Evolutionary conservation across 768 basidiomycete species (phyloP).

Genomic region (Naematelia encephala): DNA sequence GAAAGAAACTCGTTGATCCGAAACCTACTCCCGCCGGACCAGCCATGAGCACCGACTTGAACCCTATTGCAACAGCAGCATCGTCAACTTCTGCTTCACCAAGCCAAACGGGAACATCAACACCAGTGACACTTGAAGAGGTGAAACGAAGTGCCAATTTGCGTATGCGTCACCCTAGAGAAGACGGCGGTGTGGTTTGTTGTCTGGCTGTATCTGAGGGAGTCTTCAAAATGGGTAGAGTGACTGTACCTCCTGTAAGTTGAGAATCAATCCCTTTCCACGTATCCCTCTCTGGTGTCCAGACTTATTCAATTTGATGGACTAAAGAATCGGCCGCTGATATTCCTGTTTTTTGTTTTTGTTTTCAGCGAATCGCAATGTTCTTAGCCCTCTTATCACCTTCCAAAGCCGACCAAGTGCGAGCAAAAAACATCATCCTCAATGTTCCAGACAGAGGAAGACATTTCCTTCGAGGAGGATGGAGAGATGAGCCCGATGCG

Average conservation of each 20-base stretch:
- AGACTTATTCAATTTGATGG: too few relatives aligned
- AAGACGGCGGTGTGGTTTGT: conserved; percentile 42
- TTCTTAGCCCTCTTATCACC: conserved; percentile 30
- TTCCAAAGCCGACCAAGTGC: conserved; percentile 12
- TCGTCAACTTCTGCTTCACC: background rate
- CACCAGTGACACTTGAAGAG: conserved; percentile 14
- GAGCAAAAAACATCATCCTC: conserved; percentile 25
- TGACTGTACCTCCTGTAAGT: conserved; percentile 43
- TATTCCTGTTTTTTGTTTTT: too few relatives aligned
- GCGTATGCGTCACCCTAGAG: conserved; percentile 13
- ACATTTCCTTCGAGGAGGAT: conserved; percentile 33
- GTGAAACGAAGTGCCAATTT: conserved; percentile 19
- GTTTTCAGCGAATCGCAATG: conserved; percentile 28
- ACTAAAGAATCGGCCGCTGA: background rate
- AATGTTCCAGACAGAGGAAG: conserved; percentile 32
- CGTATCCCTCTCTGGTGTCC: too few relatives aligned
- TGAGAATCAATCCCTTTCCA: too few relatives aligned
- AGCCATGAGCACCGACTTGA: background rate
- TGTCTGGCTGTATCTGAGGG: conserved; percentile 36
- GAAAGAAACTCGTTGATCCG: conserved; percentile 5
- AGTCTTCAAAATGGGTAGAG: conserved; percentile 43
- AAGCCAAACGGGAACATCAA: background rate
- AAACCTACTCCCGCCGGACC: conserved; percentile 15
- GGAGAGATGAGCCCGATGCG: conserved; percentile 37
- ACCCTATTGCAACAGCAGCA: background rate